A percentile compares a stretch with the other conserved stretches of the same genome.
phyloP scores from a whole-genome alignment of 768 basidiomycete genomes.

The Suillus cothurnatus region DNA sequence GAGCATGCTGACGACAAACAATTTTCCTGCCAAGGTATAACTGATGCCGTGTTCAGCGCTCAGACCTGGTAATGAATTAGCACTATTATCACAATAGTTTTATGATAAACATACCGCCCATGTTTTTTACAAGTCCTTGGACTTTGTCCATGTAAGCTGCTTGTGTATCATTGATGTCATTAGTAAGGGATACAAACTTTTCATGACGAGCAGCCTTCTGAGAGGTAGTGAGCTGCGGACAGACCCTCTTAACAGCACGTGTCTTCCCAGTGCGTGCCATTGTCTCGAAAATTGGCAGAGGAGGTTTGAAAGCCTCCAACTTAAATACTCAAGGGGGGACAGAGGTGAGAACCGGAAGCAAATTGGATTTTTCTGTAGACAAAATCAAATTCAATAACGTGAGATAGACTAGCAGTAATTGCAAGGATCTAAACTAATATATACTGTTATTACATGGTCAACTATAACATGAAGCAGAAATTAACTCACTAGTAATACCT shows the following conservation, averaged over 20 bases:
- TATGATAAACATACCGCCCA: background rate
- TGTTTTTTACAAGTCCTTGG: conserved; percentile 1
- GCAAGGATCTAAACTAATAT: background rate
- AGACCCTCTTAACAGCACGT: background rate
- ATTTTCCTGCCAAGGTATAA: background rate
- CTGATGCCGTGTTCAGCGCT: background rate
- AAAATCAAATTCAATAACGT: background rate
- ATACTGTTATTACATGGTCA: background rate
- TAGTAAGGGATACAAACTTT: conserved; percentile 1
- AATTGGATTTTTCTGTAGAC: background rate
- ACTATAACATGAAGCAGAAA: background rate
- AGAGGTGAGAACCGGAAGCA: background rate
- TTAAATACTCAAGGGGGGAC: background rate
- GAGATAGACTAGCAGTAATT: background rate
- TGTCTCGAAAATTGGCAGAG: background rate
- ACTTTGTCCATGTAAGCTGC: background rate
- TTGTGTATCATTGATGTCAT: background rate
- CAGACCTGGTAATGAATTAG: background rate
- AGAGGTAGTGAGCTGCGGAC: background rate
- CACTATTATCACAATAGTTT: background rate
- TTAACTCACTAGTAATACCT: background rate
- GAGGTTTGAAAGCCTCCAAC: background rate
- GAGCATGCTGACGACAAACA: background rate
- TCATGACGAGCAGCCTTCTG: background rate
- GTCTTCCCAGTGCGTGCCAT: background rate